Evolutionary conservation across 2,329 filamentous ascomycete genomes (phyloP).

Genomic region (Dothistroma septosporum): DNA sequence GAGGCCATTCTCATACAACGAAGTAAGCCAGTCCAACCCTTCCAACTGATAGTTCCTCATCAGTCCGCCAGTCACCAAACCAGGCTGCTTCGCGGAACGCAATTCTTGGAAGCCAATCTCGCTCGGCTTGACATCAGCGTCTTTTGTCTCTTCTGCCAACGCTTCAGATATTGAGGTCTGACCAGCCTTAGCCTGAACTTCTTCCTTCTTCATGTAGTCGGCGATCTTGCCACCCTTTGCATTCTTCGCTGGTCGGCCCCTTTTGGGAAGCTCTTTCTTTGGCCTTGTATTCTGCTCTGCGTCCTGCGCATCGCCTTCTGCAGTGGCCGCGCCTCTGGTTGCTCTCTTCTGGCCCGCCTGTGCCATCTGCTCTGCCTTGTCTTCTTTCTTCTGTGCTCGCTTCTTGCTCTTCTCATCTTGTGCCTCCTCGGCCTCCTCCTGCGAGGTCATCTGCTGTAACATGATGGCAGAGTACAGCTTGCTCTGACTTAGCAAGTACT

Average conservation of each 20-base stretch:
- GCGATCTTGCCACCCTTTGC: conserved; percentile 48
- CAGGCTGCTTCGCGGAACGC: conserved; percentile 78
- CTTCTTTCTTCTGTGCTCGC: conserved; percentile 44
- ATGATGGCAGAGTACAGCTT: conserved; percentile 52
- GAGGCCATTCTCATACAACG: conserved; percentile 80
- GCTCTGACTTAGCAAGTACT: conserved; percentile 51
- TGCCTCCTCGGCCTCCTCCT: conserved; percentile 46
- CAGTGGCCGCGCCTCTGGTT: conserved; percentile 36
- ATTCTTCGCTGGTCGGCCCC: conserved; percentile 37
- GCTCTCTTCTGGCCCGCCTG: conserved; percentile 45
- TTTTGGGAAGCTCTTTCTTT: conserved; percentile 24
- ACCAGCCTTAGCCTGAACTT: conserved; percentile 51
- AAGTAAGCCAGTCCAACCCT: conserved; percentile 86
- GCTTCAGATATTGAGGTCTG: conserved; percentile 55
- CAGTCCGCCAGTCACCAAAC: conserved; percentile 75
- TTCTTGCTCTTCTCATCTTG: conserved; percentile 45
- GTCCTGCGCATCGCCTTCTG: conserved; percentile 24
- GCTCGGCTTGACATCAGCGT: conserved; percentile 55
- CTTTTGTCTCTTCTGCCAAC: conserved; percentile 55
- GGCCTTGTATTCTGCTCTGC: conserved; percentile 15
- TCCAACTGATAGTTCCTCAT: conserved; percentile 96
- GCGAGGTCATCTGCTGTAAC: conserved; percentile 51
- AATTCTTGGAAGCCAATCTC: conserved; percentile 64
- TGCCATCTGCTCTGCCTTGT: conserved; percentile 45
- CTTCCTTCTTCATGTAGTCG: conserved; percentile 58